Percentiles rank a stretch among this genome's conserved stretches.
Evolutionary conservation across 1,284 basidiomycete species (phyloP).

Genomic region (Cryptococcus jaspeensis): DNA sequence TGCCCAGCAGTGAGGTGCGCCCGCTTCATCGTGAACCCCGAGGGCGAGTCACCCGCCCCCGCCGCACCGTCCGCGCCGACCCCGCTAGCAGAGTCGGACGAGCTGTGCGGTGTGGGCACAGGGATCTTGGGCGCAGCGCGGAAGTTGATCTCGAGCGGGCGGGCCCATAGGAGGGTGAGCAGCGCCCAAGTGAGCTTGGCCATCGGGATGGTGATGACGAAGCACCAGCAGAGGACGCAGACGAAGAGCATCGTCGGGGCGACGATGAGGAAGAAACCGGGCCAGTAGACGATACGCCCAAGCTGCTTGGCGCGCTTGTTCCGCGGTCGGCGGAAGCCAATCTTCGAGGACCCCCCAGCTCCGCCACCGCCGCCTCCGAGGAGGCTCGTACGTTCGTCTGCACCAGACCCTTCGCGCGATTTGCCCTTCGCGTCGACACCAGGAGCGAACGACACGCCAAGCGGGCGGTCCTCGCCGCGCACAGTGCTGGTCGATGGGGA

Average conservation of each 20-base stretch:
- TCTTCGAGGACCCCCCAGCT: background rate
- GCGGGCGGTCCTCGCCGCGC: constrained; percentile 16
- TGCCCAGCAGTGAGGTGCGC: constrained; percentile 66
- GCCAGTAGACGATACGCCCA: constrained; percentile 71
- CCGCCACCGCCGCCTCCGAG: constrained; percentile 18
- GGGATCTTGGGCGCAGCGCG: constrained; percentile 56
- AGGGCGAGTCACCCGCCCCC: constrained; percentile 26
- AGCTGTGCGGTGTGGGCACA: constrained; percentile 29
- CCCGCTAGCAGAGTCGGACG: constrained; percentile 22
- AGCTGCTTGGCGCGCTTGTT: constrained; percentile 50
- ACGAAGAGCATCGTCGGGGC: constrained; percentile 84
- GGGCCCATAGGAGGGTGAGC: constrained; percentile 74
- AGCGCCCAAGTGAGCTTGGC: constrained; percentile 94
- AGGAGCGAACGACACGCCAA: constrained; percentile 40
- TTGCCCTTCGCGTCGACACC: constrained; percentile 10
- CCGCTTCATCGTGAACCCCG: constrained; percentile 59
- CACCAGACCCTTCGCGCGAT: background rate
- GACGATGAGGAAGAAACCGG: constrained; percentile 70
- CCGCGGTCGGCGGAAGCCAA: constrained; percentile 32
- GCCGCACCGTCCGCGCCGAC: constrained; percentile 24
- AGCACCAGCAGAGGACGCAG: constrained; percentile 86
- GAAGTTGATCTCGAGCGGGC: constrained; percentile 87
- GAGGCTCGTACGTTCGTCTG: constrained; percentile 36
- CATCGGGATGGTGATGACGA: constrained; percentile 96
- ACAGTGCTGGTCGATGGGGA: constrained; percentile 20